phyloP scores from a whole-genome alignment of 2,329 filamentous ascomycete species.

The Sarocladium oryzae region DNA sequence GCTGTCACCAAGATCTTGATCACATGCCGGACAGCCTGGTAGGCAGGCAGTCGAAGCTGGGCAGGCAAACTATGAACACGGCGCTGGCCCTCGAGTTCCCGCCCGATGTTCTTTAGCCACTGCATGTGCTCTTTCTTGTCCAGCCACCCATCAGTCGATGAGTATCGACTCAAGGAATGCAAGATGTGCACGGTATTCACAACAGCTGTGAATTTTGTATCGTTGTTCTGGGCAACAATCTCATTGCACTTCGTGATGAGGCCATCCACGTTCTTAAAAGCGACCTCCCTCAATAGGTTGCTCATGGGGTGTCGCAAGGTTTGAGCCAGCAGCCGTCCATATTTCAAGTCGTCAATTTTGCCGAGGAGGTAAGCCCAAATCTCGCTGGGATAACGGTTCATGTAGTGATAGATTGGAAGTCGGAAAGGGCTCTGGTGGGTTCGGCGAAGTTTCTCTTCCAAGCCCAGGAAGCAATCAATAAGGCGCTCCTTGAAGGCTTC shows the following conservation, averaged over 20 bases:
- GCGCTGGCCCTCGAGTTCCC: conserved; percentile 70
- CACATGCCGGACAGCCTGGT: conserved; percentile 83
- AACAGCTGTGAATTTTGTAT: conserved; percentile 61
- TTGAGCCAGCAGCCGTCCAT: conserved; percentile 87
- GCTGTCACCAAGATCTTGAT: conserved; percentile 81
- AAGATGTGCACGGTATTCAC: conserved; percentile 86
- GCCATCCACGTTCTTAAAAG: conserved; percentile 65
- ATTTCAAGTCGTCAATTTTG: conserved; percentile 75
- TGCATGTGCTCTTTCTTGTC: conserved; percentile 54
- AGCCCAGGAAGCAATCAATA: conserved; percentile 80
- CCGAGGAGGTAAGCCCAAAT: conserved; percentile 75
- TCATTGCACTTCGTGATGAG: conserved; percentile 65
- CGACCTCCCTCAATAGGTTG: conserved; percentile 64
- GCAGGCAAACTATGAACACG: conserved; percentile 63
- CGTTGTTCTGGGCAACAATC: conserved; percentile 56
- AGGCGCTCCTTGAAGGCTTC: conserved; percentile 86
- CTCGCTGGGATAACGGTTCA: conserved; percentile 88
- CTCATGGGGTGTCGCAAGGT: conserved; percentile 72
- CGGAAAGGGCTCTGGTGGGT: conserved; percentile 92
- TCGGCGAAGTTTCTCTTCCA: conserved; percentile 77
- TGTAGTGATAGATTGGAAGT: conserved; percentile 80
- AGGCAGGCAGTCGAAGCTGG: conserved; percentile 71
- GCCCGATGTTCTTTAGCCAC: conserved; percentile 62
- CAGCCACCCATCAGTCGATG: conserved; percentile 64
- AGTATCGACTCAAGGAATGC: conserved; percentile 66